Base-by-base conservation (phyloP, 805 yeast species). In the Wickerhamomyces rabaulensis region DNA sequence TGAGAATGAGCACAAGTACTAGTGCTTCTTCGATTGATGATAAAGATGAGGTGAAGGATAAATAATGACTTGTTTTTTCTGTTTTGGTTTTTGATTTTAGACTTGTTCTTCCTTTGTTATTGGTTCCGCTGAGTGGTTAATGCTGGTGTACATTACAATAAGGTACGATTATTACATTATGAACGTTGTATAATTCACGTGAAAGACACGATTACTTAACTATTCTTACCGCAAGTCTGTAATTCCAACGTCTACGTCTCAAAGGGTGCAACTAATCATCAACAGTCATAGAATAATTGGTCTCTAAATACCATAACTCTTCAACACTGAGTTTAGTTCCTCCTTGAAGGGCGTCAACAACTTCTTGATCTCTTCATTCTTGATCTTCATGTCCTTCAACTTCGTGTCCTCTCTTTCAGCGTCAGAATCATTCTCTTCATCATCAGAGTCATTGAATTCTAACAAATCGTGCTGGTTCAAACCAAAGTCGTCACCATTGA, bases 401-500 rank as follows among this genome's bases (percentile, higher is more conserved):
- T 17, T 20, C 25, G 16, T n/a, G 6, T 44, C n/a, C 15, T 44
- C 52, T 8, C 29, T 43, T 7, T 40, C 31, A 20, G 41, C 50
- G 35, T 38, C 33, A 7, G 31, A 22, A 2, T 44, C 48, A 26
- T 39, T 38, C 8, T 49, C 52, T 15, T 42, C 50, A 21, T 47
- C 45, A 7, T 50, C 55, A 16, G 20, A 42, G 26, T 47, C 53
- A 16, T 61, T 46, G 20, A 71, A 52, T 47, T 74, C 78, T 19
- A 68, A 70, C n/a, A 73, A 52, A 50, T 78, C 82, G 40, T 71
- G 69, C 25, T 74, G 79, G 17, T 70, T 67, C 13, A 77, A 52
- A 0, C 82, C 83, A 49, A 76, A 69, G 45, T 76, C 78, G 5
- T 66, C 62, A 10, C 70, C 65, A 10, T 68, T 67, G 50, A 75